Conservation (phyloP, 768 basidiomycete genomes). For the Suillus sp. region DNA sequence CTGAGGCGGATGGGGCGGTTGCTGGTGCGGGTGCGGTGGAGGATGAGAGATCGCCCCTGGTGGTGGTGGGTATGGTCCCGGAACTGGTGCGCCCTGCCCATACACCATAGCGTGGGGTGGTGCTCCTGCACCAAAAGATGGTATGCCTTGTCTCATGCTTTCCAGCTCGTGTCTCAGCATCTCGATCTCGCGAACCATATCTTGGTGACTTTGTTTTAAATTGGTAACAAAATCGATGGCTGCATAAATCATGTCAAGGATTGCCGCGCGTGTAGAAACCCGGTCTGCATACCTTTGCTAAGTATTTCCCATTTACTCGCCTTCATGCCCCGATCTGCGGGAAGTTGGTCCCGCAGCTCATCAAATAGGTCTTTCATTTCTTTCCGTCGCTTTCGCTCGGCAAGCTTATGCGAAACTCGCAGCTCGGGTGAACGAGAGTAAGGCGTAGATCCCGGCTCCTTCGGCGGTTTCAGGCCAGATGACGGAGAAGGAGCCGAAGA, state of each 20-base stretch:
- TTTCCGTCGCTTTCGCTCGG: constrained; percentile 94
- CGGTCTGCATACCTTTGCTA: constrained; percentile 73
- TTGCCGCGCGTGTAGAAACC: constrained; percentile 2
- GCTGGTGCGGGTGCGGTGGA: constrained; percentile 34
- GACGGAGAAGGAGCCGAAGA: constrained; percentile 39
- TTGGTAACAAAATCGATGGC: constrained; percentile 88
- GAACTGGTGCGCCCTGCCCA: constrained; percentile 47
- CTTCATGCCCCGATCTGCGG: constrained; percentile 92
- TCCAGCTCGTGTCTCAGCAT: constrained; percentile 77
- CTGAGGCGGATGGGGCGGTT: constrained; percentile 35
- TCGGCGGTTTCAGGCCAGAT: constrained; percentile 39
- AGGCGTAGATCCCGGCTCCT: constrained; percentile 65
- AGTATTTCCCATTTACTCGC: constrained; percentile 99
- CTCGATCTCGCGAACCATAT: constrained; percentile 79
- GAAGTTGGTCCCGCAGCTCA: constrained; percentile 90
- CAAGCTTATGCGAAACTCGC: constrained; percentile 93
- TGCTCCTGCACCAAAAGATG: constrained; percentile 51
- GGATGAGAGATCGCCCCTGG: constrained; percentile 48
- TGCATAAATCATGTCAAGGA: constrained; percentile 28
- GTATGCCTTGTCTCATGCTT: constrained; percentile 56
- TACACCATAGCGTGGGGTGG: constrained; percentile 55
- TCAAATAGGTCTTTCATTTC: constrained; percentile 99
- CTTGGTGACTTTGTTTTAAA: constrained; percentile 75
- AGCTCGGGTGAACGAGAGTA: constrained; percentile 96
- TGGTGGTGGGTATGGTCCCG: constrained; percentile 48